Conservation (phyloP, 2,329 filamentous ascomycete species). For the Myriosclerotinia curreyana region DNA sequence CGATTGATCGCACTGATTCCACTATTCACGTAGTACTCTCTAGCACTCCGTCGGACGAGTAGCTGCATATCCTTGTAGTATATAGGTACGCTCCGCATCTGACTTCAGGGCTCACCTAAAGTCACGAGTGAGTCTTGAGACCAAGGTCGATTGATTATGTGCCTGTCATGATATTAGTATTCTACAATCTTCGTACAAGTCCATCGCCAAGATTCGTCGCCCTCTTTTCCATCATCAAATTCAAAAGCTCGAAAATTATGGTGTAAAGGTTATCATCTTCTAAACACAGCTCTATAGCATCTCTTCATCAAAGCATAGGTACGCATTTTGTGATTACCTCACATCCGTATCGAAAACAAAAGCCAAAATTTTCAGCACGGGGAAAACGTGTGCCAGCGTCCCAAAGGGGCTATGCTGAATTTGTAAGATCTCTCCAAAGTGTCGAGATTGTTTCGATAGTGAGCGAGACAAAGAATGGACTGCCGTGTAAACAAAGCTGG, state of each 20-base stretch:
- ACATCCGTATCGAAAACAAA: background rate
- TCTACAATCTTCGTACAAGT: background rate
- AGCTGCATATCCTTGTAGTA: background rate
- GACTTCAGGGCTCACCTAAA: background rate
- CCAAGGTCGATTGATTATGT: too few species aligned
- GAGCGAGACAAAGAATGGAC: conserved; percentile 1
- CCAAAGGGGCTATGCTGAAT: background rate
- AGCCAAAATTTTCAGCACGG: background rate
- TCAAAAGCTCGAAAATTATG: background rate
- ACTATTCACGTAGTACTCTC: background rate
- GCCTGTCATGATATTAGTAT: background rate
- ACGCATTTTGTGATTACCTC: background rate
- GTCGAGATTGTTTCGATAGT: background rate
- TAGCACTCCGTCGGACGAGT: background rate
- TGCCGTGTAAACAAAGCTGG: background rate
- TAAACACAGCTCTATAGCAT: background rate
- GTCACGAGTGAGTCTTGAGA: background rate
- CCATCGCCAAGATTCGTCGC: background rate
- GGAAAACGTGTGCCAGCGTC: background rate
- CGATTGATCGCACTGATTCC: background rate
- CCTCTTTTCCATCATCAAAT: background rate
- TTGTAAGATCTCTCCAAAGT: conserved; percentile 1
- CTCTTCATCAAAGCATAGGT: too few species aligned
- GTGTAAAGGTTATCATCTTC: background rate
- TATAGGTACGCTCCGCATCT: background rate